Base-by-base conservation (phyloP, 108 stramenopile genomes). In the Pseudonitzschia multistriata region DNA sequence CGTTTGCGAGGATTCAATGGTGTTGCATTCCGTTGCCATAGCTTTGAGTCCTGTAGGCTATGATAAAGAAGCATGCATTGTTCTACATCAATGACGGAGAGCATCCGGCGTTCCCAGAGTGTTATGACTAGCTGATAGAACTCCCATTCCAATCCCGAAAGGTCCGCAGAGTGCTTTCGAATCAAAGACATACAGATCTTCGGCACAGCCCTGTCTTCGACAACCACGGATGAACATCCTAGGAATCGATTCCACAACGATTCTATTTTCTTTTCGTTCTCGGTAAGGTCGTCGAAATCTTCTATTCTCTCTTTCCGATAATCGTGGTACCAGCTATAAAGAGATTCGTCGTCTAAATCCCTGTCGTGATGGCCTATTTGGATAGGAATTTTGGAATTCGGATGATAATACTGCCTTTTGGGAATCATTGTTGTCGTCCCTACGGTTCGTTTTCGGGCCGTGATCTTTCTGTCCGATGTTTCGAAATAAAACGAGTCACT, bases 261-360 rank as follows among this genome's bases (percentile, higher is more conserved):
- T 8, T 59, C 33, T 35, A 59, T 59, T 3, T 33, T 30, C 35
- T 59, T 59, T 19, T 59, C 57, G 17, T 29, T 22, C 17, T 35
- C 33, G 36, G 27, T 59, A 0, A 59, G 5, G 19, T 59, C 35
- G 7, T 30, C 15, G n/a, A 34, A 0, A 59, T 59, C 57, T 59
- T 59, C 11, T 15, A 59, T 11, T 6, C 33, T 13, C 6, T 59
- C 57, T 33, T 33, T n/a, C n/a, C 57, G 57, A 59, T 59, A 59
- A 21, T 59, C 57, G 28, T 59, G 57, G 35, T 33, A 59, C 57
- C 57, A 59, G 5, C 33, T n/a, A 19, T 59, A 59, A 35, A 30
- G n/a, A 7, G 57, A 59, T 29, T 59, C 57, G n/a, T 59, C 57
- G 19, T 59, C 57, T 17, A 33, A 59, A 34, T 59, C 57, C n/a